Evolutionary conservation across 73 alveolate genomes (phyloP).

Genomic region (Uronychia setigera): DNA sequence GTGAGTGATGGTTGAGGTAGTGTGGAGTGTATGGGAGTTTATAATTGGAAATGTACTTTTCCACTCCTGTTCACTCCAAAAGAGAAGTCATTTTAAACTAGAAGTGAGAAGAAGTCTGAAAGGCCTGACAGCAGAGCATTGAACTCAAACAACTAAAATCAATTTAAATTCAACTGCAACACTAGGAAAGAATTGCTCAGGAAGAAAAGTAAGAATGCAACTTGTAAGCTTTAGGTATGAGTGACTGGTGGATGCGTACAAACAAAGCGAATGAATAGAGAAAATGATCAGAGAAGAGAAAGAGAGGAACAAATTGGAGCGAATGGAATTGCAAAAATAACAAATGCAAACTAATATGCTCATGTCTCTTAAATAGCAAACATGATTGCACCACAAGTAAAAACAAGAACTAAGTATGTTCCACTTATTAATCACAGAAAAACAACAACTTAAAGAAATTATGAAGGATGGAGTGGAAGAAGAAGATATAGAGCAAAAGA

Average conservation of each 20-base stretch:
- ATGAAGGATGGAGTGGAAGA: not conserved
- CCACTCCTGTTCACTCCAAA: no score
- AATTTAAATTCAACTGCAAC: no score
- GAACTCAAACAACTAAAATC: no score
- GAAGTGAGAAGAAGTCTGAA: no score
- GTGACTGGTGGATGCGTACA: no score
- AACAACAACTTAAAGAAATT: not conserved
- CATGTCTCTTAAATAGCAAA: not conserved
- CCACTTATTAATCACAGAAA: not conserved
- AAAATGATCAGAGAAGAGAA: not conserved
- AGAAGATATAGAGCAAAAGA: not conserved
- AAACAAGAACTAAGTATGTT: not conserved
- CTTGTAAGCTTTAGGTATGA: no score
- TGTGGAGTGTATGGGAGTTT: not conserved
- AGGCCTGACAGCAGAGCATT: no score
- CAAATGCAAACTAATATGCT: not conserved
- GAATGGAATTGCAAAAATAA: not conserved
- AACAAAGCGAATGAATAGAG: not conserved
- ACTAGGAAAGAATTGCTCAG: no score
- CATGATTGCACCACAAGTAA: not conserved
- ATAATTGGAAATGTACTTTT: no score
- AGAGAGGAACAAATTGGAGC: not conserved
- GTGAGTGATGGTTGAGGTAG: slow-evolving; percentile 4
- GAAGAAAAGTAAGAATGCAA: no score
- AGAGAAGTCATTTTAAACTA: no score